Conservation (phyloP, 441 rosid genomes). For the Lepidium campestre region DNA sequence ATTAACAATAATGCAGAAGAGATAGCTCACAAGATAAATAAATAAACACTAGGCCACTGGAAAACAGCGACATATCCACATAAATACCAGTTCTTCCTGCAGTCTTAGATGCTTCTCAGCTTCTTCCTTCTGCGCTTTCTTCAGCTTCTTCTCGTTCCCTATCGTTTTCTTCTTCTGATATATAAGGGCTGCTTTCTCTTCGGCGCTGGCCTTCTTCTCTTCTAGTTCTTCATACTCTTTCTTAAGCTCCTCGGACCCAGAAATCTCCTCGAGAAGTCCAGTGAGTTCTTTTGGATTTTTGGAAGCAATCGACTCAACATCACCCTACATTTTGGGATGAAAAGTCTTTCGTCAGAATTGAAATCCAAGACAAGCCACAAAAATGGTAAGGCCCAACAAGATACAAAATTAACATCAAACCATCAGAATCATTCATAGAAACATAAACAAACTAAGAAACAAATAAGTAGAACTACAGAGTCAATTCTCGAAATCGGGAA, state of each 20-base stretch:
- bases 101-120: conserved; percentile 89
- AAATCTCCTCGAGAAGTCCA: conserved; percentile 85
- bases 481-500: not conserved
- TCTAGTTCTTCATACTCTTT: conserved; percentile 83
- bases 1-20: not conserved
- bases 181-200: conserved; percentile 75
- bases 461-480: not conserved
- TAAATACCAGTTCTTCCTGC: conserved; percentile 82
- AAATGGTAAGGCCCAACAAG: not conserved
- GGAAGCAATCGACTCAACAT: conserved; percentile 98
- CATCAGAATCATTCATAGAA: not conserved
- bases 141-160: conserved; percentile 86
- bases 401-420: not conserved
- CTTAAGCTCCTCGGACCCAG: conserved; percentile 96
- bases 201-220: conserved; percentile 72
- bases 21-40: conserved; percentile 8
- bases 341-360: not conserved
- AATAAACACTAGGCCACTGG: not conserved
- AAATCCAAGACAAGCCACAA: not conserved
- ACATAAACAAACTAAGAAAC: not conserved
- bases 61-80: not conserved
- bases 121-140: conserved; percentile 99
- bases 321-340: conserved; percentile 49
- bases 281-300: conserved; percentile 96
- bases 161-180: conserved; percentile 87